Conservation (phyloP, 2,329 filamentous ascomycete species). For the Cadophora gregata region DNA sequence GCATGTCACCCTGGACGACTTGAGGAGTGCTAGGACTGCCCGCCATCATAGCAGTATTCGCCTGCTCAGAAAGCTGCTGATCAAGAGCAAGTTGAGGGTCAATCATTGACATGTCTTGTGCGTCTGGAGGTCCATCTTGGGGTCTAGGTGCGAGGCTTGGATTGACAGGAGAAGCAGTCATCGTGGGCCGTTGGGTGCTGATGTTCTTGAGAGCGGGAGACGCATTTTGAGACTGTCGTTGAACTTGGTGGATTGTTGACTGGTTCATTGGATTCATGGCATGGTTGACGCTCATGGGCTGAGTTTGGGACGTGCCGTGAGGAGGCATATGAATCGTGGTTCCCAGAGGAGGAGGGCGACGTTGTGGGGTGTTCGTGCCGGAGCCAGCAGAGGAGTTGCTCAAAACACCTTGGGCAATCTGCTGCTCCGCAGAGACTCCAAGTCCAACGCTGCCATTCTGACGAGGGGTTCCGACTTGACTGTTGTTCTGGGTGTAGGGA, state of each 20-base stretch:
- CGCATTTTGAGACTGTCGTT: constrained; percentile 41
- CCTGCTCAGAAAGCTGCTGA: constrained; percentile 37
- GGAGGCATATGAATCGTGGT: constrained; percentile 43
- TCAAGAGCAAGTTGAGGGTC: constrained; percentile 44
- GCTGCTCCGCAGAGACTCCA: constrained; percentile 43
- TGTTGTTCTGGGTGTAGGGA: constrained; percentile 40
- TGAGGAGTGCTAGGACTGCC: constrained; percentile 24
- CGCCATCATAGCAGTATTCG: constrained; percentile 33
- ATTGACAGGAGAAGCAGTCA: constrained; percentile 40
- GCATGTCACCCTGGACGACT: constrained; percentile 41
- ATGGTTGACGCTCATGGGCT: constrained; percentile 42
- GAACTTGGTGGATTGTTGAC: constrained; percentile 27
- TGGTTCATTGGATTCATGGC: constrained; percentile 39
- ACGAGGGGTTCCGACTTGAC: constrained; percentile 32
- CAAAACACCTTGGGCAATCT: constrained; percentile 45
- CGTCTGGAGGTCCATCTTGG: constrained; percentile 37
- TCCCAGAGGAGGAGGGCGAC: constrained; percentile 42
- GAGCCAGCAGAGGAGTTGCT: constrained; percentile 37
- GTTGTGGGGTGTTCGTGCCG: constrained; percentile 41
- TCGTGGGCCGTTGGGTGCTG: constrained; percentile 33
- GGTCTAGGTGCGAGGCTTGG: constrained; percentile 34
- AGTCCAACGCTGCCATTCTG: constrained; percentile 37
- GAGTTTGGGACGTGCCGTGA: constrained; percentile 37
- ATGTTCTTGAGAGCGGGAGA: constrained; percentile 41
- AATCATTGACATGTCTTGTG: constrained; percentile 44